phyloP scores from a whole-genome alignment of 23 red algal species.

The Chondrus crispus region DNA sequence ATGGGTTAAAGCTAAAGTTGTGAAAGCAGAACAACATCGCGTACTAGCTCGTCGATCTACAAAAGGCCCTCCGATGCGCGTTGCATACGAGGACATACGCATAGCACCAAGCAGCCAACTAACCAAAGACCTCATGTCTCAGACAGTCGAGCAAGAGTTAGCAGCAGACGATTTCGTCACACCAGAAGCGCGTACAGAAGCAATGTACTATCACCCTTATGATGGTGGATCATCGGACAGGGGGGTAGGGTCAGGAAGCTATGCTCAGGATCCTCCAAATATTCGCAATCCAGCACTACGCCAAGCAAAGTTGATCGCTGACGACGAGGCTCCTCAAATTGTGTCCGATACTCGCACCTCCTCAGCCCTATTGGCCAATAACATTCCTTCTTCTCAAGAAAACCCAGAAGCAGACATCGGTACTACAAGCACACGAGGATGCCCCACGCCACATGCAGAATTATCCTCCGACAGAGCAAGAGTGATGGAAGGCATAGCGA shows the following conservation, averaged over 20 bases:
- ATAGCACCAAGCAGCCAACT: not conserved
- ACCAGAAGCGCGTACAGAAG: not conserved
- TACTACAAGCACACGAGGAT: too few relatives aligned
- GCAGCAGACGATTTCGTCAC: not conserved
- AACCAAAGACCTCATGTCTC: not conserved
- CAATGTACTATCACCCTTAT: not conserved
- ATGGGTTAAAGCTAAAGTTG: not conserved
- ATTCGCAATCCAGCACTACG: not conserved
- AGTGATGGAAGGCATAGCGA: not conserved
- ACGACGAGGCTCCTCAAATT: not conserved
- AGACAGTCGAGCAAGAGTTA: constrained; percentile 4
- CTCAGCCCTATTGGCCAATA: not conserved
- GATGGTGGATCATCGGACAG: not conserved
- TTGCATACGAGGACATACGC: constrained; percentile 16
- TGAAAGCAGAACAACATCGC: not conserved
- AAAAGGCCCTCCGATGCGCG: constrained; percentile 3
- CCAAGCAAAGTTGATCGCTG: not conserved
- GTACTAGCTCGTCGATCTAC: not conserved
- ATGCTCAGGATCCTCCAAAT: not conserved
- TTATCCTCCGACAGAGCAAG: not conserved
- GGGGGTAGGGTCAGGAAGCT: not conserved
- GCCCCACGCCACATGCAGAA: too few relatives aligned
- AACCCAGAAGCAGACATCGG: not conserved
- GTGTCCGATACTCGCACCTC: not conserved
- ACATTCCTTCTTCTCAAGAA: not conserved